Evolutionary conservation across 2,329 filamentous ascomycete genomes (phyloP), one percentile per base, ranked within the genome.

Genomic region (Sporothrix dimorphospora): DNA sequence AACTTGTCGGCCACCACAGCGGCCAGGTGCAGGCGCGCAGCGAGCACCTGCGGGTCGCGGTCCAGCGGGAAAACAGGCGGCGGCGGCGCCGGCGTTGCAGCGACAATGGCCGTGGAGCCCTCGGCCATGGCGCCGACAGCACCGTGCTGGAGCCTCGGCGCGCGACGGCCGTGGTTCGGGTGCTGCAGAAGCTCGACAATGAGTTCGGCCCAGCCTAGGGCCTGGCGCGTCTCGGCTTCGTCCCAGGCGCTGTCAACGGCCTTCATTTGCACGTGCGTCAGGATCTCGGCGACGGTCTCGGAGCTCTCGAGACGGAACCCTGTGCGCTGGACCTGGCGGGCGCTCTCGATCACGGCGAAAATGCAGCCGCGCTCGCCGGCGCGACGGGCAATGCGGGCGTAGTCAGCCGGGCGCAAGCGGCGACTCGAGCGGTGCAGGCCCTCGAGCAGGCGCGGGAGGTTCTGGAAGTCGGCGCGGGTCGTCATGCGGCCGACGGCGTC

Each of bases 371-470:
- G 79, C 38, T 71, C 27, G 69, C 82, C 82, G 7, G 84, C 82
- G 53, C 79, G 73, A 14, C 86, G 82, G 45, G 85, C 75, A 66
- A 87, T 79, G 77, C 81, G 82, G 69, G 73, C 53, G 74, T 80
- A 81, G 75, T 84, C 78, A 12, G 70, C 30, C 2, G 73, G 67
- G 27, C 75, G 74, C 72, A 78, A 80, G 74, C 83, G 81, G 40
- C 80, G 78, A 45, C 83, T 82, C 73, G 83, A 81, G 72, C 80
- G 77, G 76, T 84, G 81, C 59, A 79, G 63, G 65, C 87, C 87
- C 71, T 86, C 83, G 53, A 89, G 82, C 57, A 89, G 80, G 0
- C 83, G 83, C 24, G 79, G 81, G 38, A 89, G 79, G 81, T 89
- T 88, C 34, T 78, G 78, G 80, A 85, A 88, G 80, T 89, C 87